phyloP scores from a whole-genome alignment of 495 filamentous ascomycete genomes.

The Stereocaulon alpinum region DNA sequence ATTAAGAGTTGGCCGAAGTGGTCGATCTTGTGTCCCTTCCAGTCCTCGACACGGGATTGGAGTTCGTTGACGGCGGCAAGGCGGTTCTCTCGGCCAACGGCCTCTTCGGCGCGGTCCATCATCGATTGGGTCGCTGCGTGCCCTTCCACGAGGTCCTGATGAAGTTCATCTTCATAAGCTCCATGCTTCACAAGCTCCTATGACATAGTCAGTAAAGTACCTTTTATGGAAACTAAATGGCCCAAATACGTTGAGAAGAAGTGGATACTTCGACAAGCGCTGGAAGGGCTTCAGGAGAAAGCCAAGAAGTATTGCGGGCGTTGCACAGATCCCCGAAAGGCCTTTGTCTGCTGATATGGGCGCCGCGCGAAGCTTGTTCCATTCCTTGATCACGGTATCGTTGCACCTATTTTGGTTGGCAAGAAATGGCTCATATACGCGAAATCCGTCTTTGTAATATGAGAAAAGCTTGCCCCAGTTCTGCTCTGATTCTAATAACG shows the following conservation, averaged over 20 bases:
- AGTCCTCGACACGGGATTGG: slow-evolving; percentile 81
- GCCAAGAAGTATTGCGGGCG: slow-evolving; percentile 55
- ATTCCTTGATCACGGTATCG: slow-evolving; percentile 37
- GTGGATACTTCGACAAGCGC: slow-evolving; percentile 83
- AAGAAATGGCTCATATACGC: slow-evolving; percentile 91
- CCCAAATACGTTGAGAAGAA: slow-evolving; percentile 66
- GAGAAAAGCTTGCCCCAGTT: slow-evolving; percentile 87
- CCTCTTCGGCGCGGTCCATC: slow-evolving; percentile 75
- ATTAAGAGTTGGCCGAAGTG: slow-evolving; percentile 82
- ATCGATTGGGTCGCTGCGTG: slow-evolving; percentile 67
- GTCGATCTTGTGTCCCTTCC: slow-evolving; percentile 86
- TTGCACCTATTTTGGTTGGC: slow-evolving; percentile 67
- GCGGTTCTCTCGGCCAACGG: slow-evolving; percentile 76
- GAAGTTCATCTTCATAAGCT: slow-evolving; percentile 54
- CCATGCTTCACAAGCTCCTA: slow-evolving; percentile 81
- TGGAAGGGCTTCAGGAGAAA: slow-evolving; percentile 97
- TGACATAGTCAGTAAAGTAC: neutral
- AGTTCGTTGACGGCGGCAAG: slow-evolving; percentile 72
- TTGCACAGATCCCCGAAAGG: slow-evolving; percentile 53
- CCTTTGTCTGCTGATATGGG: slow-evolving; percentile 38
- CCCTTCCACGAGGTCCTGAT: slow-evolving; percentile 56
- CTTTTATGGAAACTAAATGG: neutral
- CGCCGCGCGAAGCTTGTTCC: slow-evolving; percentile 45
- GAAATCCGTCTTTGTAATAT: slow-evolving; percentile 67
- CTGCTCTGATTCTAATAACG: slow-evolving; percentile 62